Conservation (phyloP, 2,329 filamentous ascomycete genomes). For the Claviceps purpurea region DNA sequence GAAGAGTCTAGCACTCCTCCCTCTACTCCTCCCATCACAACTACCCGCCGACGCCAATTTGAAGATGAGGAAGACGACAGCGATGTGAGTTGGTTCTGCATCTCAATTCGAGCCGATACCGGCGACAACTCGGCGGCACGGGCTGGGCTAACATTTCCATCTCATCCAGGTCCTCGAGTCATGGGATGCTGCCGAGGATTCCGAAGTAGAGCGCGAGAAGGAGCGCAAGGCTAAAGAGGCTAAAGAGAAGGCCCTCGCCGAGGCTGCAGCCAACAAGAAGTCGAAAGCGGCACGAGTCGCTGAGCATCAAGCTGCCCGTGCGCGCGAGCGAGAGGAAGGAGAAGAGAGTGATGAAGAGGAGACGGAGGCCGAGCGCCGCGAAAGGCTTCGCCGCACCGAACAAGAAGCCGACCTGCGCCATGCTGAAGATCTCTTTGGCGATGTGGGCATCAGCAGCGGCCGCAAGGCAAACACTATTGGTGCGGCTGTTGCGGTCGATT, state of each 20-base stretch:
- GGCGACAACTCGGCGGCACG: no score
- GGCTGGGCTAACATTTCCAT: constrained; percentile 1
- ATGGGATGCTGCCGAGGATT: constrained; percentile 95
- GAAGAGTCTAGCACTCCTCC: constrained; percentile 22
- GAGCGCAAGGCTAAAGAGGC: constrained; percentile 72
- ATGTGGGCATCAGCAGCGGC: constrained; percentile 50
- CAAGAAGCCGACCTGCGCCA: constrained; percentile 80
- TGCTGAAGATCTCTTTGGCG: constrained; percentile 81
- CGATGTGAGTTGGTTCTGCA: constrained; percentile 46
- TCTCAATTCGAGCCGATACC: no score
- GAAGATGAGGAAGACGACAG: constrained; percentile 82
- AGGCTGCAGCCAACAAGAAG: constrained; percentile 84
- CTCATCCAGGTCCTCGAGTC: constrained; percentile 67
- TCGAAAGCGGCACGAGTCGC: constrained; percentile 74
- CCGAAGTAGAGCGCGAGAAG: constrained; percentile 93
- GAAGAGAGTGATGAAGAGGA: constrained; percentile 54
- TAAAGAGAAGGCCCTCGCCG: constrained; percentile 80
- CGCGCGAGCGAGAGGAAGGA: constrained; percentile 35
- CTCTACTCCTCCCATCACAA: constrained; percentile 24
- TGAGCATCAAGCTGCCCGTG: constrained; percentile 54
- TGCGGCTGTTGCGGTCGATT: constrained; percentile 54
- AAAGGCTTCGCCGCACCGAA: constrained; percentile 65
- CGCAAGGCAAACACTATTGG: constrained; percentile 55
- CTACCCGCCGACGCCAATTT: constrained; percentile 48
- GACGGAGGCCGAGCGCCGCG: constrained; percentile 57